Evolutionary conservation across 2,329 filamentous ascomycete genomes (phyloP), one percentile per base, ranked within the genome.

Genomic region (Myriangium duriaei): DNA sequence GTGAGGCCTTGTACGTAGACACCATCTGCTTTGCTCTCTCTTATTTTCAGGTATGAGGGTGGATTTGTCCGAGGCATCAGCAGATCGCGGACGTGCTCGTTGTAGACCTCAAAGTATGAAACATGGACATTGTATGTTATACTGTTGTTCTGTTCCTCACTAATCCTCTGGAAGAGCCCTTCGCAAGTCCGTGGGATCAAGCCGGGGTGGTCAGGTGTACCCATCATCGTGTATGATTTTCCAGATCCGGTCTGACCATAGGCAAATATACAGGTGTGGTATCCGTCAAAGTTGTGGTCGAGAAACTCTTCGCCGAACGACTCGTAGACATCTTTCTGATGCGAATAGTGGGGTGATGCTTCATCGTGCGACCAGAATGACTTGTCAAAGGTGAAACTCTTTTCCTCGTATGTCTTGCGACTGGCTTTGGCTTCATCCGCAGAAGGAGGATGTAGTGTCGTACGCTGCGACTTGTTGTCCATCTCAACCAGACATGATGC

Each of bases 161-260:
- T 80, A 56, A 98, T 95, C 39, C 91, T 76, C 64, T 94, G 78
- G 57, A 98, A 98, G 35, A 98, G 71, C 60, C 95, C 91, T 59
- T 94, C 81, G 60, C 91, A 98, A 7, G 91, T 98, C 35, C 87
- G 75, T 5, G 91, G 91, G 47, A 98, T 98, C 39, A 98, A 69
- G 4, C 91, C 91, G 0, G 86, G 85, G 48, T 92, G 75, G 18
- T 91, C 81, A 4, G 79, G 67, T 2, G 71, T 78, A 30, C 91
- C 91, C 91, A 98, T 98, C 76, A 79, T 98, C 30, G 91, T 95
- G 63, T 96, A 98, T 57, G 84, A 93, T 67, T 98, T 98, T 36
- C 91, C 91, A 1, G 87, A 93, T 15, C 91, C 91, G 0, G 91
- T 98, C 66, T 98, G 91, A 9, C 91, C 91, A 54, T 98, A 96